phyloP scores from a whole-genome alignment of 495 filamentous ascomycete genomes.

The Tuber umbilicatum region DNA sequence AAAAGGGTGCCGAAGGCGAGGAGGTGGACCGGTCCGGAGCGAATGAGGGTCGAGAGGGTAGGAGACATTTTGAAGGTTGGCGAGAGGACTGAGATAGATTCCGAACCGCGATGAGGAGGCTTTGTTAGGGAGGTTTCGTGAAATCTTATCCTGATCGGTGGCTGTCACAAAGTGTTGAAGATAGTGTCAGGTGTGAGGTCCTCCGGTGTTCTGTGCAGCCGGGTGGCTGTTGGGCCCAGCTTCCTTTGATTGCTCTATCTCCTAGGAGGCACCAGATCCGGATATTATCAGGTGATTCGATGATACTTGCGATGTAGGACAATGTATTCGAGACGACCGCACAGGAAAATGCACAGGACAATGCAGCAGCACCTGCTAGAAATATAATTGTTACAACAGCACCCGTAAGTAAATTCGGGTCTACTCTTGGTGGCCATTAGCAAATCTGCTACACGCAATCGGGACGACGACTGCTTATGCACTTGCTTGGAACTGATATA shows the following conservation, averaged over 20 bases:
- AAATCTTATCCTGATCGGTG: neutral
- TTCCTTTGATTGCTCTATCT: neutral
- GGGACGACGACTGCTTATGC: neutral
- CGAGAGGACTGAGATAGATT: neutral
- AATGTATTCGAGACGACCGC: too few relatives aligned
- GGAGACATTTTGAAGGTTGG: conserved; percentile 20
- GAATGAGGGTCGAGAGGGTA: conserved; percentile 28
- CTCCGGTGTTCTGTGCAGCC: neutral
- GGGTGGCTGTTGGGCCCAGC: neutral
- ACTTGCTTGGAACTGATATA: too few relatives aligned
- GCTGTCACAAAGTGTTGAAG: neutral
- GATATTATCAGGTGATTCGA: neutral
- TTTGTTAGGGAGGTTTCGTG: neutral
- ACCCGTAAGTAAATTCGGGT: too few relatives aligned
- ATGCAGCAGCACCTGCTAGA: too few relatives aligned
- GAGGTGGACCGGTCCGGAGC: conserved; percentile 30
- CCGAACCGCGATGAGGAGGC: neutral
- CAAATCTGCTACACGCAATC: too few relatives aligned
- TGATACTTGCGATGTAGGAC: neutral
- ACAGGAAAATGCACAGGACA: too few relatives aligned
- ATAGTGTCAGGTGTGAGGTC: neutral
- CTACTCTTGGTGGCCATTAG: too few relatives aligned
- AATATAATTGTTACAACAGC: too few relatives aligned
- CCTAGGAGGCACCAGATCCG: neutral
- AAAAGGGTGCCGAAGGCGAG: conserved; percentile 64